These are phyloP conservation scores for Salix brachista DNA, from an alignment of 345 rosid species.

Conservation along the genomic window DNA sequence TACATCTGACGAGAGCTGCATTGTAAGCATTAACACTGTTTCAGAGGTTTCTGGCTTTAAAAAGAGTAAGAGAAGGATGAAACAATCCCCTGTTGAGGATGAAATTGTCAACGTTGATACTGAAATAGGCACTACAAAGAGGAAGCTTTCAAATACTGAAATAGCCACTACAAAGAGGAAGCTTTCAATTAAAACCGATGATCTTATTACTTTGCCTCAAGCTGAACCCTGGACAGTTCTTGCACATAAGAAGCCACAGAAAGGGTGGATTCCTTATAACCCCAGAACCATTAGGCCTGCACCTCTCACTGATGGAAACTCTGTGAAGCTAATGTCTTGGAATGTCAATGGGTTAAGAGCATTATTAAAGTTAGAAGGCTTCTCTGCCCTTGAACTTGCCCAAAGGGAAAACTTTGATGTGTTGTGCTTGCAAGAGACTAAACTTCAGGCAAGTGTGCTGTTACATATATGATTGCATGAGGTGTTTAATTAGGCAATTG, in stretches of 20 bases:
- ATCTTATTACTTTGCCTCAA: conserved; percentile 24
- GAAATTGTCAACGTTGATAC: conserved; percentile 26
- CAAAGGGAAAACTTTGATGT: conserved; percentile 78
- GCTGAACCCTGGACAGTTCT: conserved; percentile 86
- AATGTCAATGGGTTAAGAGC: conserved; percentile 94
- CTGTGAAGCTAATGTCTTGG: conserved; percentile 80
- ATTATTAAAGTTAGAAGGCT: conserved; percentile 60
- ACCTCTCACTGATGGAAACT: conserved; percentile 45
- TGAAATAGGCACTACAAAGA: conserved; percentile 20
- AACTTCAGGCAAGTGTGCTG: conserved; percentile 58
- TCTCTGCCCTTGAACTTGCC: conserved; percentile 78
- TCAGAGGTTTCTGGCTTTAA: conserved; percentile 34
- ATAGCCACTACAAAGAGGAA: conserved; percentile 26
- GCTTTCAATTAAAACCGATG: conserved; percentile 31
- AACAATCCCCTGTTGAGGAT: conserved; percentile 24
- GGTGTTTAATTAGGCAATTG: conserved; percentile 36
- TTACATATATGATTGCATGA: background rate
- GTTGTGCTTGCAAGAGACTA: conserved; percentile 92
- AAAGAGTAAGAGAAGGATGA: conserved; percentile 37
- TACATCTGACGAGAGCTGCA: conserved; percentile 19
- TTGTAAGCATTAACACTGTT: conserved; percentile 21
- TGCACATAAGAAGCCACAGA: conserved; percentile 89
- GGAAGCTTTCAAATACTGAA: conserved; percentile 28
- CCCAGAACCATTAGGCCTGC: conserved; percentile 76
- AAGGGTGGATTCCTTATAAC: conserved; percentile 76